A percentile compares a stretch with the other conserved stretches of the same genome.
Conservation (phyloP, 306 rosid genomes). For the Albizia julibrissin region DNA sequence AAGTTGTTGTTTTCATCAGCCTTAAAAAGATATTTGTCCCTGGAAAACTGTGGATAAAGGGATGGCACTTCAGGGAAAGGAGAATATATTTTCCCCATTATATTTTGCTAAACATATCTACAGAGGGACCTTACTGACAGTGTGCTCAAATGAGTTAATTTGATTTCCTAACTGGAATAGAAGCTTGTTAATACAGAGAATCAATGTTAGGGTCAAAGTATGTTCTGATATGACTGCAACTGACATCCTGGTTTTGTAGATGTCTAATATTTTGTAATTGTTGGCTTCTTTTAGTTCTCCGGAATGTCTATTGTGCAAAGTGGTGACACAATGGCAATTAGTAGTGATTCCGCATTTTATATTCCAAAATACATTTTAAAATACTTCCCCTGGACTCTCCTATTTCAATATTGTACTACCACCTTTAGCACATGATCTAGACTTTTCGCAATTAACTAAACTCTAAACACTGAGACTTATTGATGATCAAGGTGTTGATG, state of each 20-base stretch:
- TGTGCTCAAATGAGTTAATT: conserved; percentile 67
- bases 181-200: conserved; percentile 62
- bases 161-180: conserved; percentile 70
- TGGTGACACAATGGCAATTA: conserved; percentile 61
- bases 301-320: conserved; percentile 76
- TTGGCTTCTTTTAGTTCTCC: conserved; percentile 7
- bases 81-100: conserved; percentile 52
- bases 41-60: not conserved
- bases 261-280: not conserved
- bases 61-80: conserved; percentile 53
- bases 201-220: conserved; percentile 67
- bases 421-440: not conserved
- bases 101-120: conserved; percentile 58
- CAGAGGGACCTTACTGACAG: conserved; percentile 57
- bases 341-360: conserved; percentile 62
- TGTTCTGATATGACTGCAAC: conserved; percentile 25
- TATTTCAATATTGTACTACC: not conserved
- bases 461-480: conserved; percentile 36
- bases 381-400: not conserved
- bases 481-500: conserved; percentile 68
- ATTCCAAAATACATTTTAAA: conserved; percentile 64
- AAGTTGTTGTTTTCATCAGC: not conserved
- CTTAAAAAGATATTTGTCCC: not conserved
- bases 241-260: not conserved
- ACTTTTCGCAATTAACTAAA: not conserved